Evolutionary conservation across 2,329 filamentous ascomycete species (phyloP).

Genomic region (Huntiella abstrusa): DNA sequence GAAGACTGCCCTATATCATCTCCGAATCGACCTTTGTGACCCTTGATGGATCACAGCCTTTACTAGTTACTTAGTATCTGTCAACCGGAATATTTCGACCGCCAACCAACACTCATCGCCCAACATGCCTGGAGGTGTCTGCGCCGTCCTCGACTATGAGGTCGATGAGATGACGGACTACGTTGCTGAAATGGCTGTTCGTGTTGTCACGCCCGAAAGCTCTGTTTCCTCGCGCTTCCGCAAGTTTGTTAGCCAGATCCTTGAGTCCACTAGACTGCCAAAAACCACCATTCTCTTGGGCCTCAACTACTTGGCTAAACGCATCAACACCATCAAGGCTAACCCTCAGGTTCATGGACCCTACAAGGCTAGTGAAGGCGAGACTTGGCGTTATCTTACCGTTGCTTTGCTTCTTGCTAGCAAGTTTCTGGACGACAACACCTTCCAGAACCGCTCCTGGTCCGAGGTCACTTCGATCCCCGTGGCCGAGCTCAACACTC

Average conservation of each 20-base stretch:
- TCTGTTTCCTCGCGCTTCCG: constrained; percentile 53
- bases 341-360: constrained; percentile 22
- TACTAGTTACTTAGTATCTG: background rate
- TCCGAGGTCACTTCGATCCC: constrained; percentile 83
- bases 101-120: constrained; percentile 14
- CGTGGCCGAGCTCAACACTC: constrained; percentile 62
- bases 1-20: constrained; percentile 5
- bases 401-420: constrained; percentile 71
- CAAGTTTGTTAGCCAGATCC: constrained; percentile 80
- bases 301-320: constrained; percentile 71
- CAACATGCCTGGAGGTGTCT: constrained; percentile 64
- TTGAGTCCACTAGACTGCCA: constrained; percentile 75
- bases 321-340: constrained; percentile 54
- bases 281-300: constrained; percentile 81
- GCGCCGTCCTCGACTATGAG: constrained; percentile 87
- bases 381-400: constrained; percentile 76
- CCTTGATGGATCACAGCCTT: constrained; percentile 4
- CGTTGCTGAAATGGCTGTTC: constrained; percentile 68
- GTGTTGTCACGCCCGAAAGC: constrained; percentile 33
- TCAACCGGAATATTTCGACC: background rate
- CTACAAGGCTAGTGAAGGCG: constrained; percentile 42
- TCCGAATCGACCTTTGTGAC: background rate
- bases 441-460: constrained; percentile 94
- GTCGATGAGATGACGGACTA: constrained; percentile 94
- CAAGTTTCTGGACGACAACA: constrained; percentile 95